Evolutionary conservation across 108 stramenopile species (phyloP), one percentile per base, ranked within the genome.

Genomic region (Skeletonema menzelii): DNA sequence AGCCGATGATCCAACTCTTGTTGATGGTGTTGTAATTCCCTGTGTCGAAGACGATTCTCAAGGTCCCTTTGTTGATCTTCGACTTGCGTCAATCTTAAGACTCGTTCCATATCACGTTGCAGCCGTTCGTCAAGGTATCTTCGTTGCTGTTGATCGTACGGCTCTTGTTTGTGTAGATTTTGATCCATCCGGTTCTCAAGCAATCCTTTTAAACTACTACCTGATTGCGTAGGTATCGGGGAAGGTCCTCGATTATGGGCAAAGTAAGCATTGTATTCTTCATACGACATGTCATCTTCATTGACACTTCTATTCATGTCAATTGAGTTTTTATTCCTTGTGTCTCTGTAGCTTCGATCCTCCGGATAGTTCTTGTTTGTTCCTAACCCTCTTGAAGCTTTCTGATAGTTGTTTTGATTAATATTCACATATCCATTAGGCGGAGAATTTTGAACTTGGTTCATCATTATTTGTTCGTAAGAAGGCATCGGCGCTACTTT

Each of bases 291-390:
- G 10, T 53, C 22, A 8, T 53, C 49, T 0, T 53, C 49, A n/a
- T 53, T 22, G n/a, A 20, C 49, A 10, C 20, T 24, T 20, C 49
- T 53, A 10, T 24, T 53, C 49, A 53, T 53, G 17, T 53, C 49
- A 3, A 53, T 53, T 20, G 49, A 53, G 49, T 53, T 53, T 53
- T 53, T 53, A 8, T 22, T 22, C 22, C 22, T 53, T 24, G 49
- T 53, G 22, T 53, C 49, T 53, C 49, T 53, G 22, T 53, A 53
- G n/a, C 49, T 53, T 22, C 49, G 49, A 53, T 53, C 49, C 49
- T 53, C 22, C 22, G 49, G 49, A 22, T 53, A 53, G 49, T 53
- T 53, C 49, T 53, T 53, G 49, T 53, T 53, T 4, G 8, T 22
- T 22, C 49, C 49, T 8, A 53, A 53, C 8, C 49, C 49, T 22